Base-by-base conservation (phyloP, 306 rosid genomes). In the Cicer bijugum region DNA sequence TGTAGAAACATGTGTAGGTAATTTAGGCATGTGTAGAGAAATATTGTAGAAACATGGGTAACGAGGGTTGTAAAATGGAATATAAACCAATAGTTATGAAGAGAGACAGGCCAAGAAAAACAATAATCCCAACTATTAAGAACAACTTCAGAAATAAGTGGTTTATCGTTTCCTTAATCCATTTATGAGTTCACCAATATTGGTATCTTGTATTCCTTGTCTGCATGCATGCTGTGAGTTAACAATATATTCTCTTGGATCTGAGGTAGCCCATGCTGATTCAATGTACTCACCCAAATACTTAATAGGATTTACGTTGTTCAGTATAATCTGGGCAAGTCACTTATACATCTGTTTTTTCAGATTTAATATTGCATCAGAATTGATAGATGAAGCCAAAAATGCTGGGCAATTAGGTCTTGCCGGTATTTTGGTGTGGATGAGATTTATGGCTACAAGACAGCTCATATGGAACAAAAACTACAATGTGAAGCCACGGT, bases 401-500 rank as follows among this genome's bases (percentile, higher is more conserved):
- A 87, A 84, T 44, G 85, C 89, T 76, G 97, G 97, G 5, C 85
- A 83, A 72, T 74, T 86, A 81, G 99, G 97, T 70, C 83, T 94
- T 67, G 95, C 93, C 0, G 97, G 89, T 39, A 86, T 94, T 62
- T 84, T 94, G 85, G 99, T 94, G 72, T 94, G 99, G 99, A 89
- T 91, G 97, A 88, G 99, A 82, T 94, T 91, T 84, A 94, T 94
- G 99, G 97, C 99, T 55, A 90, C 91, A 5, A 88, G 99, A 85
- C 99, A 94, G 89, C 97, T 91, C 75, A 81, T 84, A 83, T 94
- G 99, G 99, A 94, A 94, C 89, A 94, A 94, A 89, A 91, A 94
- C 80, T 94, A 94, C 86, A 94, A 94, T 37, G 99, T 94, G 84
- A 94, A 94, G 82, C 99, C 99, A 86, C 96, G 99, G 99, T 94